Base-by-base conservation (phyloP, 2,329 filamentous ascomycete species). In the Huntiella decipiens region DNA sequence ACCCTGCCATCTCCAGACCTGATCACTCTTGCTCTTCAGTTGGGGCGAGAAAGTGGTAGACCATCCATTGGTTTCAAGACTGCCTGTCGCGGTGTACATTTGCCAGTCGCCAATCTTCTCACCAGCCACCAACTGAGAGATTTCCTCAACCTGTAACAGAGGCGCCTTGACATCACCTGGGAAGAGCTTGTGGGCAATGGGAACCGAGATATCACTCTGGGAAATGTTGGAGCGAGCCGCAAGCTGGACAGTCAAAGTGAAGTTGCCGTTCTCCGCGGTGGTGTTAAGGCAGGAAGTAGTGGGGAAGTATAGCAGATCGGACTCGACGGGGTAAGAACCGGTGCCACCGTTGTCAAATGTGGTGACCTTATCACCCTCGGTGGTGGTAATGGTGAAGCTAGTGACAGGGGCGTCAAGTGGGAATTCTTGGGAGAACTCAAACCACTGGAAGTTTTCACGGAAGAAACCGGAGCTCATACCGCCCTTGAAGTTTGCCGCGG, bases 321-420 rank as follows among this genome's bases (percentile, higher is more conserved):
- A 55, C 5, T 55, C 47, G 1, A 60, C 43, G 6, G 56, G 55
- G 46, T 58, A 61, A 0, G 57, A 55, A 15, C 47, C 36, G 12
- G 56, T 55, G n/a, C 51, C 52, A 45, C 60, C 57, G 17, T 53
- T 52, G 11, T 51, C 53, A 3, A 52, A 51, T 2, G 47, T 54
- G 3, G 48, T 53, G 5, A 51, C 51, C 13, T 55, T 56, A 6
- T 48, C 56, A 0, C 52, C 50, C 4, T 51, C 54, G 7, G 48
- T 53, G 32, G 57, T 34, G 34, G 57, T 51, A 8, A 62, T 54
- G 48, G 54, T 45, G 46, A 62, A 61, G 39, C 53, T 57, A 51
- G 53, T 55, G 49, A 61, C 56, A 3, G 45, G 22, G 31, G 58
- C 57, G 0, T 50, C 51, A n/a, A 44, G 47, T 31, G 54, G 47